Evolutionary conservation across 2,329 filamentous ascomycete genomes (phyloP).

Genomic region (Aplosporella prunicola): DNA sequence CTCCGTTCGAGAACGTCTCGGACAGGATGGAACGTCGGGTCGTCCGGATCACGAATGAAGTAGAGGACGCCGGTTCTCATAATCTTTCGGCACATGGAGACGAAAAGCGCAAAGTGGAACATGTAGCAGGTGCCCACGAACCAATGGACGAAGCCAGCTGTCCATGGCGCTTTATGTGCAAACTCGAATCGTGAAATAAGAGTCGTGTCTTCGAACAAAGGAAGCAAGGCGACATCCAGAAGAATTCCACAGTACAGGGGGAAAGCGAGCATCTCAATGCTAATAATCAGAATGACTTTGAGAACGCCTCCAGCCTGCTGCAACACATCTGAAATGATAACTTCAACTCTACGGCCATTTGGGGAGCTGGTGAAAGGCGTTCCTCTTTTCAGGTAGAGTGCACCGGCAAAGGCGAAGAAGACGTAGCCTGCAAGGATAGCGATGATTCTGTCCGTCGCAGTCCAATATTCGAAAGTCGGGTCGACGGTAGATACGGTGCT

Average conservation of each 20-base stretch:
- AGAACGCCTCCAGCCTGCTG: conserved; percentile 93
- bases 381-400: conserved; percentile 68
- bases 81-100: conserved; percentile 97
- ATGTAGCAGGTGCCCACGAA: conserved; percentile 98
- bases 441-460: conserved; percentile 48
- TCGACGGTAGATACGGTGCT: conserved; percentile 24
- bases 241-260: conserved; percentile 91
- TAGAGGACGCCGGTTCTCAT: conserved; percentile 92
- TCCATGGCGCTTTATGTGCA: conserved; percentile 68
- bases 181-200: conserved; percentile 70
- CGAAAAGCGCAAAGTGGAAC: conserved; percentile 98
- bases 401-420: conserved; percentile 63
- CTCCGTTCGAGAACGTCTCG: conserved; percentile 92
- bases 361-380: conserved; percentile 54
- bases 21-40: conserved; percentile 95
- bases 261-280: conserved; percentile 97
- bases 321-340: conserved; percentile 68
- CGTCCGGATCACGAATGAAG: conserved; percentile 96
- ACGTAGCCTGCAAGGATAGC: conserved; percentile 76
- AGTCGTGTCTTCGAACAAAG: conserved; percentile 75
- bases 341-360: conserved; percentile 54
- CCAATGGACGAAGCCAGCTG: conserved; percentile 95
- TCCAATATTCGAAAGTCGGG: conserved; percentile 34
- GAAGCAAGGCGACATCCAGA: conserved; percentile 78
- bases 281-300: conserved; percentile 97